Evolutionary conservation across 345 rosid species (phyloP), one percentile per base, ranked within the genome.

Genomic region (Gossypium longicalyx): DNA sequence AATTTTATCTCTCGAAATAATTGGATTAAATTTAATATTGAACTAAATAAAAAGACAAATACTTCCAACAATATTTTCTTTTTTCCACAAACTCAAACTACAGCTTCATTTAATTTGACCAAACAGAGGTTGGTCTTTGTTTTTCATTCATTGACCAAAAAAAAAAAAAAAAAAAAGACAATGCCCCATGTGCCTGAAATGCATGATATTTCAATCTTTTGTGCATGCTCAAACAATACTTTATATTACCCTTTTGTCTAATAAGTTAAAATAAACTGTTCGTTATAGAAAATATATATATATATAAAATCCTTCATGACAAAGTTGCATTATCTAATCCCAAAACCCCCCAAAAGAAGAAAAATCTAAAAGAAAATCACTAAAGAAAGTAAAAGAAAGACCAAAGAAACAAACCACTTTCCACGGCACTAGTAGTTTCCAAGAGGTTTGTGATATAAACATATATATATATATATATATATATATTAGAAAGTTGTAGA

Each of bases 361-460:
- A 20, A 43, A 53, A 29, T 7, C 23, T 23, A 52, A 2, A 67
- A 5, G 17, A 61, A 38, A 2, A 7, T 12, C 23, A 4, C 13
- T 23, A 8, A 67, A 48, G 34, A 51, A 69, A 49, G 56, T 22
- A 23, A 17, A 67, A 67, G 56, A 67, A 67, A 67, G 9, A 20
- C 34, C 44, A 64, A 57, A 67, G 12, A 38, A 74, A 41, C 10
- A 63, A 47, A 56, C 77, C 74, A 68, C 45, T 47, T 48, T 54
- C 70, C 53, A 54, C 58, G 59, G 54, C 74, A 63, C 78, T 2
- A 23, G 61, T 80, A 78, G 76, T 34, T 76, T 78, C 75, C 77
- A 61, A n/a, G 69, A 73, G 72, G 25, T 3, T n/a, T 17, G 12
- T 34, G 38, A 4, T 34, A 15, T 64, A 48, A 20, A 72, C 60